These are phyloP conservation scores for Annulohypoxylon nitens DNA, from an alignment of 495 filamentous ascomycete species.

Conservation along the genomic window DNA sequence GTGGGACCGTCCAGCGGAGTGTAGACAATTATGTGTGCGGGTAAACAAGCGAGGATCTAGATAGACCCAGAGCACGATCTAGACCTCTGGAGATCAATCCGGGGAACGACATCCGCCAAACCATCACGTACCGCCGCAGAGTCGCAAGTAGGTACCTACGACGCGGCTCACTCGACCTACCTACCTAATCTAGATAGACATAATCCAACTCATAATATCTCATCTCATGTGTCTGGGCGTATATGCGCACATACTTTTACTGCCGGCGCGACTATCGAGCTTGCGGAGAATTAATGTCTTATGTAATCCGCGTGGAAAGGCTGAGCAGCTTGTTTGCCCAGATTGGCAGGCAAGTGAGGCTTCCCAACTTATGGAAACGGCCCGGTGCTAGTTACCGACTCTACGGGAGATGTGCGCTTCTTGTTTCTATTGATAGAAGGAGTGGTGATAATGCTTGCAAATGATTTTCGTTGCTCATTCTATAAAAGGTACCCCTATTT, in stretches of 20 bases:
- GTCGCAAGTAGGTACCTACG: slow-evolving; percentile 24
- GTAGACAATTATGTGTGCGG: slow-evolving; percentile 25
- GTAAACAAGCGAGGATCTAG: slow-evolving; percentile 44
- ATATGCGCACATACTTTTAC: slow-evolving; percentile 12
- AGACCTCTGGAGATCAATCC: slow-evolving; percentile 39
- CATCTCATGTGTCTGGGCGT: neutral
- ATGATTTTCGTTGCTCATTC: neutral
- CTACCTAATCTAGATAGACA: slow-evolving; percentile 12
- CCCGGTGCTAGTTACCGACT: slow-evolving; percentile 16
- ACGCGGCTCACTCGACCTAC: slow-evolving; percentile 27
- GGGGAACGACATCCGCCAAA: slow-evolving; percentile 36
- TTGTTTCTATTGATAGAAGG: neutral
- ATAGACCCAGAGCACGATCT: slow-evolving; percentile 49
- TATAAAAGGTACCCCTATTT: neutral
- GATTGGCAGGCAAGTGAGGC: neutral
- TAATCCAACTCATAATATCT: slow-evolving; percentile 5
- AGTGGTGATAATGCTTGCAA: neutral
- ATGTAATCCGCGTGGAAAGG: slow-evolving; percentile 10
- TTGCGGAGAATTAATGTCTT: slow-evolving; percentile 19
- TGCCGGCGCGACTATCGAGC: neutral
- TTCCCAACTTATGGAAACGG: slow-evolving; percentile 10
- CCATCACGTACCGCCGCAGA: slow-evolving; percentile 18
- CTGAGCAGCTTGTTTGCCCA: neutral
- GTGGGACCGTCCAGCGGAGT: slow-evolving; percentile 35
- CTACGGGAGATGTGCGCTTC: slow-evolving; percentile 3